Conservation (phyloP, 139 green algal species). For the Chlamydomonas urium region DNA sequence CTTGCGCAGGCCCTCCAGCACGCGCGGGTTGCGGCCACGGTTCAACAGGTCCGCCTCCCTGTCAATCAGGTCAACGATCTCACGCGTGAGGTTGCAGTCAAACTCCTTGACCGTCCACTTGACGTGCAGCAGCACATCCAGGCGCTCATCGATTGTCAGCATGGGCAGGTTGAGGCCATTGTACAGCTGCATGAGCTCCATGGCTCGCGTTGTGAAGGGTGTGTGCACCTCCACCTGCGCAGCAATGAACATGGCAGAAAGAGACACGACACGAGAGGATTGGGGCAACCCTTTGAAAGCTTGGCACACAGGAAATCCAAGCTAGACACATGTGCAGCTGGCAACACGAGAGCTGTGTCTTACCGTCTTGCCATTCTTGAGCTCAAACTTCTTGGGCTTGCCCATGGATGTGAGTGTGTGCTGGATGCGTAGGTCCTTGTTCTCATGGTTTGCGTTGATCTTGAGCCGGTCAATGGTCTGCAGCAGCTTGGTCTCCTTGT, state of each 20-base stretch:
- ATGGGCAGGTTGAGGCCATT: constrained; percentile 54
- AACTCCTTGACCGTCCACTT: constrained; percentile 83
- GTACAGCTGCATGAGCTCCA: constrained; percentile 78
- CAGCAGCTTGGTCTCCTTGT: constrained; percentile 82
- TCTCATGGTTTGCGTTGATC: constrained; percentile 51
- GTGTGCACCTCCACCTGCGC: constrained; percentile 72
- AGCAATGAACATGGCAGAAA: too few relatives aligned
- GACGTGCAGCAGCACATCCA: constrained; percentile 84
- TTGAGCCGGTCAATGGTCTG: constrained; percentile 68
- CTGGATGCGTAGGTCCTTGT: constrained; percentile 50
- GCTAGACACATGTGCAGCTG: background rate
- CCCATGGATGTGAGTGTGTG: constrained; percentile 50
- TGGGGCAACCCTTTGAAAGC: too few relatives aligned
- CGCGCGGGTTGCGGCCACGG: constrained; percentile 34
- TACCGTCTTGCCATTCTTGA: constrained; percentile 40
- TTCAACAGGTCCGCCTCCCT: constrained; percentile 84
- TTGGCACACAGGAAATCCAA: too few relatives aligned
- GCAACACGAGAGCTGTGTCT: background rate
- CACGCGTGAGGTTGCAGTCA: constrained; percentile 74
- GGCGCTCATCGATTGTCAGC: constrained; percentile 66
- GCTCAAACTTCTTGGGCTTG: constrained; percentile 57
- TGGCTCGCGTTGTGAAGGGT: constrained; percentile 70
- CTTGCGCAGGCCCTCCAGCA: constrained; percentile 69
- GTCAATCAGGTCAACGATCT: constrained; percentile 80
- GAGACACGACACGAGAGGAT: too few relatives aligned